Percentiles rank a stretch among this genome's conserved stretches.
Evolutionary conservation across 345 rosid genomes (phyloP).

Genomic region (Aegle marmelos): DNA sequence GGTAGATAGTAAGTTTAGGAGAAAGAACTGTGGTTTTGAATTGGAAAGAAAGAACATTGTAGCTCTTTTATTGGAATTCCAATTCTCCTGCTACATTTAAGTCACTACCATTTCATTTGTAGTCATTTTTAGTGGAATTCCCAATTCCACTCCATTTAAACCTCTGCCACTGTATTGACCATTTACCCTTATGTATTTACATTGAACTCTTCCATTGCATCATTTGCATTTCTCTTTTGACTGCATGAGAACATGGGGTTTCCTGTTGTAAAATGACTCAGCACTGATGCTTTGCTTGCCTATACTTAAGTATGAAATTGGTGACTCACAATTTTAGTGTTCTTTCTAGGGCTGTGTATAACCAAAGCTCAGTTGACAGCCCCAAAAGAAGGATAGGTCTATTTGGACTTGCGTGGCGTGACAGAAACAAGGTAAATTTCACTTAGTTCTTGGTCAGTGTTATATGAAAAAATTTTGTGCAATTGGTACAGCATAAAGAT

Average conservation of each 20-base stretch:
- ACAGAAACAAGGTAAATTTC: slow-evolving; percentile 68
- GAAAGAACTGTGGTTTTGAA: background rate
- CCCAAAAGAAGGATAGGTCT: slow-evolving; percentile 50
- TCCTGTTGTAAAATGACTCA: background rate
- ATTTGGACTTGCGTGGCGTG: slow-evolving; percentile 80
- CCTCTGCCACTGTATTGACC: background rate
- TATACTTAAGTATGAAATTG: background rate
- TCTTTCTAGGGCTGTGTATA: slow-evolving; percentile 38
- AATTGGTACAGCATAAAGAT: background rate
- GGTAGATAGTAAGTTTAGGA: background rate
- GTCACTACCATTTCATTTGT: background rate
- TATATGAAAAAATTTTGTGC: background rate
- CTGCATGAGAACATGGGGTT: background rate
- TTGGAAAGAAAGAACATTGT: background rate
- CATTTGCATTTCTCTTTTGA: background rate
- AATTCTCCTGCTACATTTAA: background rate
- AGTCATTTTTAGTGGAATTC: background rate
- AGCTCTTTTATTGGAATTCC: background rate
- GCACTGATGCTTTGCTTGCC: background rate
- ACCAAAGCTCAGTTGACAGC: slow-evolving; percentile 40
- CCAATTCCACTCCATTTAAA: background rate
- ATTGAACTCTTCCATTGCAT: background rate
- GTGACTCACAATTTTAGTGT: slow-evolving; percentile 16
- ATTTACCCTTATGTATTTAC: background rate
- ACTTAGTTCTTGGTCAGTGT: background rate